Base-by-base conservation (phyloP, 2,329 filamentous ascomycete genomes). In the Aspergillus versicolor region DNA sequence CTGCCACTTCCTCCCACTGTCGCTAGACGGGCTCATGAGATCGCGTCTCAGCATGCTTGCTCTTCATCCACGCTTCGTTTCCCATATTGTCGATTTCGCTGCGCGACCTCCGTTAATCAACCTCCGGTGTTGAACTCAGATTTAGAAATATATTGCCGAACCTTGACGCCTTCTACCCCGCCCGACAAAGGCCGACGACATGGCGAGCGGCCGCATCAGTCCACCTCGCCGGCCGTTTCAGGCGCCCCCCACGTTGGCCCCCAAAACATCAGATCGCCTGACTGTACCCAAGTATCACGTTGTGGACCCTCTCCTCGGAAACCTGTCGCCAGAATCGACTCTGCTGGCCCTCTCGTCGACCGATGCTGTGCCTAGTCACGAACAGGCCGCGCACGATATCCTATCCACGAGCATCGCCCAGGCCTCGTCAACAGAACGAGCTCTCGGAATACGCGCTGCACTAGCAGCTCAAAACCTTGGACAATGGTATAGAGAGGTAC, bases 371-470 rank as follows among this genome's bases (percentile, higher is more conserved):
- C 70, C 72, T 7, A 70, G 67, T n/a, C 71, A 74, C 45, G 71
- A 71, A 60, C 61, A 67, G 54, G 65, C 65, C 21, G 70, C 75
- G 12, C 70, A 78, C 52, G 72, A 75, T 64, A 69, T 75, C 30
- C 68, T 81, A 15, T 67, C 72, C 30, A 73, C 74, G 47, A 84
- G 82, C 69, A 83, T 86, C 61, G 78, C 81, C 2, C 75, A 77
- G 57, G 82, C 83, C 11, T 84, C 84, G 3, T 71, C 77, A 2
- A 77, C 81, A 11, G 83, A 88, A 70, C 77, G 83, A 63, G 82
- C 82, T 30, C 73, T 87, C 59, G 85, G 83, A 7, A 79, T 81
- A 52, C 79, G 83, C 60, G 84, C 85, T 24, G 84, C 84, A 27
- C 75, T 83, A 65, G 81, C 81, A 24, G 84, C 83, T 27, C 79